Evolutionary conservation across 345 rosid species (phyloP), one percentile per base, ranked within the genome.

Genomic region (Eucalyptus cladocalyx): DNA sequence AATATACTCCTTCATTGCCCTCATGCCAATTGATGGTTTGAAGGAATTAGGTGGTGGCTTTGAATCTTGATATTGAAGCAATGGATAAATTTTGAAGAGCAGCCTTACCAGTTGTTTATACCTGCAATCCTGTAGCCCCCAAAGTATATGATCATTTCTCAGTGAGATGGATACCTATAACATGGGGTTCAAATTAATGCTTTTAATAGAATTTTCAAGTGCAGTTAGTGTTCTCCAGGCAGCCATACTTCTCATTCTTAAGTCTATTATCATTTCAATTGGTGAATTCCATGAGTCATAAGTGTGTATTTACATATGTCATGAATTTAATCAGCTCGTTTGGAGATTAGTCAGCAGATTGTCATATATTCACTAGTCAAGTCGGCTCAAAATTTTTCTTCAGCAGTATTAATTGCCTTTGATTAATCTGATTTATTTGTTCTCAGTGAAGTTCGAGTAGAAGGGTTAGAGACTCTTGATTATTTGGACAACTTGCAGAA

Each of bases 391-490:
- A 76, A 86, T 53, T 50, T 30, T 50, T 86, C 42, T 86, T 87
- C 42, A 11, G 45, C 69, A 23, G 48, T 69, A 54, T 43, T 18
- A 51, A 32, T 76, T 51, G 69, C 21, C 37, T n/a, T 89, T 62
- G 53, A 65, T 45, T 19, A 60, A 40, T 49, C 47, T 87, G 86
- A 54, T 62, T 72, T 50, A 42, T 89, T 16, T 87, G 69, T 91
- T 80, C 30, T 76, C 95, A 98, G 99, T 92, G 99, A 98, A 96
- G 98, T 98, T 89, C 95, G 99, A 67, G 95, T 98, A 69, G 99
- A 98, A 94, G 98, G 99, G 42, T 92, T 98, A 89, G 99, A 97
- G 92, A 97, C 99, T 16, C 92, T 94, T 88, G 99, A 98, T 94
- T 98, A 98, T 89, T 96, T 97, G 48, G 99, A 98, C 94, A 98